Evolutionary conservation across 1,139 yeast species (phyloP), one percentile per base, ranked within the genome.

Genomic region (Fermentozyma sake): DNA sequence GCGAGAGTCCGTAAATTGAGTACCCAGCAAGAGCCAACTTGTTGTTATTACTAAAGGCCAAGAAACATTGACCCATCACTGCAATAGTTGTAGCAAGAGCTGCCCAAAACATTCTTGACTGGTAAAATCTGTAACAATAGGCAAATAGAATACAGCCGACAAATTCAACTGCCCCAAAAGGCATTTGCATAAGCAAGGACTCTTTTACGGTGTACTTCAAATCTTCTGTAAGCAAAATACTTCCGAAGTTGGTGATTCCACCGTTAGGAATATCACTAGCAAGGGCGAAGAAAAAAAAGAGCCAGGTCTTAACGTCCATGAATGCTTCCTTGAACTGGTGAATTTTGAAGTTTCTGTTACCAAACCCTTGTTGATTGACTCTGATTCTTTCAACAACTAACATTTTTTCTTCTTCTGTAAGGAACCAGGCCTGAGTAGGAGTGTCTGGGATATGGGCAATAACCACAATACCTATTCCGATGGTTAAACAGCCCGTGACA

Each of bases 291-390:
- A 54, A 25, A 22, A 59, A 33, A 39, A 70, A 66, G 17, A 77
- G 32, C 64, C 68, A 68, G 6, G 70, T 61, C 31, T 60, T 58
- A 28, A 50, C 29, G 39, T 70, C 76, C 2, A 41, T 41, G 48
- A 76, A 62, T 3, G 83, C 77, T 42, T 78, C 76, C 12, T 48
- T 49, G 22, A 76, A 57, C 45, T 79, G 87, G 26, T 70, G 51
- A 46, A 48, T 55, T 40, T 79, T 78, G 51, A 74, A 65, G 23
- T 61, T 58, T 33, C 59, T 64, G 39, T 71, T 71, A 27, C 80
- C 80, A 34, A 75, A 72, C 10, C 82, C 80, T 42, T 78, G 72
- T 27, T 61, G 56, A 37, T 68, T 67, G 2, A 38, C 40, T 44
- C 69, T 52, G 18, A 56, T 48, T 38, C 65, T 41, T 31, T 61